A percentile compares a stretch with the other conserved stretches of the same genome.
These are phyloP conservation scores for Camillea tinctor DNA, from an alignment of 2,329 filamentous ascomycete species.

Conservation along the genomic window DNA sequence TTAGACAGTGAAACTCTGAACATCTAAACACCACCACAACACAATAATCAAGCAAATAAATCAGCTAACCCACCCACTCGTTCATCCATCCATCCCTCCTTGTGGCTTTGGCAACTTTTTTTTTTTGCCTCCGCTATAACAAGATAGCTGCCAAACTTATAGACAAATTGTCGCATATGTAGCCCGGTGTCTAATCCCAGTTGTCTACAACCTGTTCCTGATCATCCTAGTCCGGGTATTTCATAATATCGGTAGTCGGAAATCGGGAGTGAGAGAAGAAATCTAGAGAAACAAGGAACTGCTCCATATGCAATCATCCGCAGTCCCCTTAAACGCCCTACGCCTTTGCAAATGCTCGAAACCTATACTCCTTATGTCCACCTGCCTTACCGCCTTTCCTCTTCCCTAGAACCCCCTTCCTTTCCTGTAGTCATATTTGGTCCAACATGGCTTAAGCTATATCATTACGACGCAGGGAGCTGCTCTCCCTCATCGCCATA, in stretches of 20 bases:
- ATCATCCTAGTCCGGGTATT: conserved; percentile 14
- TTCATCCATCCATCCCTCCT: neutral
- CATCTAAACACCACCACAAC: neutral
- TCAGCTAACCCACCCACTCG: too few species aligned
- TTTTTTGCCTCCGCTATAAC: neutral
- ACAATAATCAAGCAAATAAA: too few species aligned
- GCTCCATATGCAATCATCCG: conserved; percentile 22
- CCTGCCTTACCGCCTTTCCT: conserved; percentile 12
- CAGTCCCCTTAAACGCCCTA: conserved; percentile 32
- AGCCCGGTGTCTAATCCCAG: neutral
- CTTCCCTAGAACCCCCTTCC: conserved; percentile 9
- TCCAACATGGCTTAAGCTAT: conserved; percentile 5
- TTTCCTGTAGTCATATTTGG: conserved; percentile 14
- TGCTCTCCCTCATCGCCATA: conserved; percentile 66
- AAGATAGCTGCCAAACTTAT: neutral
- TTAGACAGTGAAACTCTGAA: neutral
- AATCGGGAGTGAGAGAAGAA: conserved; percentile 14
- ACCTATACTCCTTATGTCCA: conserved; percentile 4
- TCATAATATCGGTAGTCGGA: conserved; percentile 11
- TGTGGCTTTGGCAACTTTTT: neutral
- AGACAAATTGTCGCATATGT: neutral
- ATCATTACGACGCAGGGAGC: conserved; percentile 22
- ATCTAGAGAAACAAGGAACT: conserved; percentile 22
- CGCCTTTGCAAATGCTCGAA: conserved; percentile 32
- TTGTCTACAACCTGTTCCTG: conserved; percentile 7